These are phyloP conservation scores for Chlorella ohadii DNA, from an alignment of 139 green algal species.

Conservation along the genomic window DNA sequence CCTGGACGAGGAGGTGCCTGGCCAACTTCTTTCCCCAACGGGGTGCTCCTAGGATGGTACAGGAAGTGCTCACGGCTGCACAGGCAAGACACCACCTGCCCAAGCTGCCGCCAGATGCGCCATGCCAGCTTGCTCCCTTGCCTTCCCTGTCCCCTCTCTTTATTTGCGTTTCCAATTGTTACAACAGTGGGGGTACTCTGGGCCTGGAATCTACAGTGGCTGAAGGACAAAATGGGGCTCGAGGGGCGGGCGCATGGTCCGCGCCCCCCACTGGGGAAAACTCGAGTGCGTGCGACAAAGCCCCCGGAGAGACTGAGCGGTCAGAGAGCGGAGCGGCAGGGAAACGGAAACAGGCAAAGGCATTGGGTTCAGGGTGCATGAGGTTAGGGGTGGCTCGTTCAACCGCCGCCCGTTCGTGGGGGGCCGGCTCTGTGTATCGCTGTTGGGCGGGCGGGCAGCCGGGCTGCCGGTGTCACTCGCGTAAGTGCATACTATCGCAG, in stretches of 20 bases:
- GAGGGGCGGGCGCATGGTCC: neutral
- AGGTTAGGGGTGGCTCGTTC: neutral
- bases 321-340: neutral
- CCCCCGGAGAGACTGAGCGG: neutral
- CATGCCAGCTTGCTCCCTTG: too few species aligned
- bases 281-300: neutral
- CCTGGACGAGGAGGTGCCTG: too few species aligned
- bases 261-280: neutral
- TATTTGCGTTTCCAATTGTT: neutral
- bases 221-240: neutral
- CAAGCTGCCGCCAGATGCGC: too few species aligned
- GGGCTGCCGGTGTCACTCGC: neutral
- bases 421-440: neutral
- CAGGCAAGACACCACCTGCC: too few species aligned
- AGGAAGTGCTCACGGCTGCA: too few species aligned
- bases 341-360: neutral
- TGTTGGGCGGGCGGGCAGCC: neutral
- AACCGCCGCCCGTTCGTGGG: neutral
- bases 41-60: too few species aligned
- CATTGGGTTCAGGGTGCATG: neutral
- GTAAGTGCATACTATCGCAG: too few species aligned
- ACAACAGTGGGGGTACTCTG: neutral
- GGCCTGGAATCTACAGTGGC: neutral
- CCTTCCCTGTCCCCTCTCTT: too few species aligned
- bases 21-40: too few species aligned